Percentiles rank a stretch among this genome's conserved stretches.
Evolutionary conservation across 257 asterid genomes (phyloP).

Genomic region (Lavandula angustifolia): DNA sequence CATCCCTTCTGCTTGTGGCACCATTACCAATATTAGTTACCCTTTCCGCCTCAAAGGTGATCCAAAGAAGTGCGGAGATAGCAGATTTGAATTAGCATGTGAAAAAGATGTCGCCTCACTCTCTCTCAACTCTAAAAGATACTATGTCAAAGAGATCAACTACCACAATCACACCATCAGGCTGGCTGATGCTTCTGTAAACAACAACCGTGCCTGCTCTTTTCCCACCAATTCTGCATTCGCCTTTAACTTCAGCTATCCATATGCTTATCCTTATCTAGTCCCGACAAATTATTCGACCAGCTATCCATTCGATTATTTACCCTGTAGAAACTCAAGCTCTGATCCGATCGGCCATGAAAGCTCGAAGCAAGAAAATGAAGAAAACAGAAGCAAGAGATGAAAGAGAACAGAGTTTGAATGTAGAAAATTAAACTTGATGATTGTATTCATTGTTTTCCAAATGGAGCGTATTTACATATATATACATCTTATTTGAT

Average conservation of each 20-base stretch:
- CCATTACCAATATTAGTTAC: slow-evolving; percentile 33
- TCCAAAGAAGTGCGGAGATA: slow-evolving; percentile 47
- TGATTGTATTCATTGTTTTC: no score
- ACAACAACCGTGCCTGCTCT: neutral
- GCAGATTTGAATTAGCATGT: slow-evolving; percentile 37
- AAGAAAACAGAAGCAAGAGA: no score
- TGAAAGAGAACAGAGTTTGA: no score
- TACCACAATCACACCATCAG: slow-evolving; percentile 34
- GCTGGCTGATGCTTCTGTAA: slow-evolving; percentile 26
- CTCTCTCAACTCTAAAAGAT: slow-evolving; percentile 20
- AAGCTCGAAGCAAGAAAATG: no score
- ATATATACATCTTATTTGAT: no score
- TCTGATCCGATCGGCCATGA: no score
- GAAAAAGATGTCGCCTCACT: slow-evolving; percentile 31
- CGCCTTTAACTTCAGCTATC: neutral
- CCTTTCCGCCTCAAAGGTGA: slow-evolving; percentile 50
- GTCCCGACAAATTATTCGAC: no score
- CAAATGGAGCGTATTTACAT: no score
- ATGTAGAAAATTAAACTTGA: no score
- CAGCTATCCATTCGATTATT: no score
- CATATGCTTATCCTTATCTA: no score
- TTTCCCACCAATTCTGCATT: neutral
- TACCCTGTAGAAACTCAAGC: no score
- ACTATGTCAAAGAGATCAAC: slow-evolving; percentile 36
- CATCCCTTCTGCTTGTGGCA: slow-evolving; percentile 44